These are phyloP conservation scores for Trametes polyzona DNA, from an alignment of 1,284 basidiomycete species.

Conservation along the genomic window DNA sequence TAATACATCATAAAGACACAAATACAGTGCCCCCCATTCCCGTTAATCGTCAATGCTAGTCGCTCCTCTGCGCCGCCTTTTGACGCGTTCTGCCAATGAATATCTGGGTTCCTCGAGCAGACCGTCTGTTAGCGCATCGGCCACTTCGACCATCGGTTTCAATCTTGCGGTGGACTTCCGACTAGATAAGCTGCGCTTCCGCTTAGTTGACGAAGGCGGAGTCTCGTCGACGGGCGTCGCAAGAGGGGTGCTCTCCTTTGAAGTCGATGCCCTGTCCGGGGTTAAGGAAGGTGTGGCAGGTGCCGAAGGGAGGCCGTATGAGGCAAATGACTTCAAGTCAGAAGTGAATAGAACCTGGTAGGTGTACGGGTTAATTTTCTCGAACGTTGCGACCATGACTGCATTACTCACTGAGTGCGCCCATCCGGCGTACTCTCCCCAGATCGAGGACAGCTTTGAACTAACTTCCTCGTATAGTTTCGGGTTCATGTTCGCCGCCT, in stretches of 20 bases:
- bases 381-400: background rate
- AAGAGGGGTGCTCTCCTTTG: slow-evolving; percentile 1
- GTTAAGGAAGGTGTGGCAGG: slow-evolving; percentile 22
- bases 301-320: slow-evolving; percentile 42
- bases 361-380: background rate
- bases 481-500: slow-evolving; percentile 63
- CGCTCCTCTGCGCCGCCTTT: slow-evolving; percentile 35
- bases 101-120: background rate
- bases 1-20: background rate
- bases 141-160: background rate
- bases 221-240: slow-evolving; percentile 6
- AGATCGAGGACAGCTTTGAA: slow-evolving; percentile 62
- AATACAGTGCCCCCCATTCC: background rate
- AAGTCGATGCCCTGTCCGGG: background rate
- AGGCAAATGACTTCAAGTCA: slow-evolving; percentile 53
- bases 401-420: slow-evolving; percentile 74
- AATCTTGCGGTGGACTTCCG: background rate
- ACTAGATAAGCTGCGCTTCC: slow-evolving; percentile 18
- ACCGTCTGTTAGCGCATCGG: slow-evolving; percentile 1
- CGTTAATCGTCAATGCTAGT: background rate
- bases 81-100: slow-evolving; percentile 40
- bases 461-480: slow-evolving; percentile 81
- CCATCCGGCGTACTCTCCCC: slow-evolving; percentile 92
- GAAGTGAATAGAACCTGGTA: slow-evolving; percentile 61
- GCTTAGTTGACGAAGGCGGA: slow-evolving; percentile 14